Evolutionary conservation across 2,329 filamentous ascomycete species (phyloP).

Genomic region (Sclerotinia borealis): DNA sequence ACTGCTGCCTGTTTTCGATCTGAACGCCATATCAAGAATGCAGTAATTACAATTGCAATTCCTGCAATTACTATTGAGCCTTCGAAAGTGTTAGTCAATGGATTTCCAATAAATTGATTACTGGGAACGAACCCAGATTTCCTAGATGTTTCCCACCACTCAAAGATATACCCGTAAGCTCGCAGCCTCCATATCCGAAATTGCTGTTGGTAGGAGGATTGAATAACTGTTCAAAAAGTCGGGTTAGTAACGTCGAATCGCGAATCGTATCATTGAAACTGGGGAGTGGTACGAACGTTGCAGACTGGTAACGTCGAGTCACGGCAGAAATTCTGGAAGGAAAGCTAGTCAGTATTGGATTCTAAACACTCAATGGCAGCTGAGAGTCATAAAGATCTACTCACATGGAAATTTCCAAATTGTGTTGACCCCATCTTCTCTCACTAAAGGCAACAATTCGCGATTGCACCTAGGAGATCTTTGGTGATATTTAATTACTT

Average conservation of each 20-base stretch:
- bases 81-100: constrained; percentile 36
- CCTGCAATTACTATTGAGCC: constrained; percentile 83
- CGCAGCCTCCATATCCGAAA: constrained; percentile 53
- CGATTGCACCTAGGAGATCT: background rate
- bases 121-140: constrained; percentile 64
- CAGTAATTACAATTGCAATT: constrained; percentile 63
- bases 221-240: constrained; percentile 52
- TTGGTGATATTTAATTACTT: constrained; percentile 1
- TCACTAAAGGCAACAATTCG: background rate
- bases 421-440: constrained; percentile 34
- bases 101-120: background rate
- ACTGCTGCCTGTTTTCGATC: constrained; percentile 91
- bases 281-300: constrained; percentile 57
- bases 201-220: constrained; percentile 33
- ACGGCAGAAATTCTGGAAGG: constrained; percentile 66
- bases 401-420: constrained; percentile 53
- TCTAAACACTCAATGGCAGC: background rate
- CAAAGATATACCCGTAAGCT: constrained; percentile 68
- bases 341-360: constrained; percentile 15
- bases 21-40: constrained; percentile 69
- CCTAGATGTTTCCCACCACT: constrained; percentile 60
- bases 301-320: constrained; percentile 79
- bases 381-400: constrained; percentile 15
- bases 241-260: constrained; percentile 15
- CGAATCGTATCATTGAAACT: constrained; percentile 1